Base-by-base conservation (phyloP, 2,329 filamentous ascomycete species). In the Parascedosporium putredinis region DNA sequence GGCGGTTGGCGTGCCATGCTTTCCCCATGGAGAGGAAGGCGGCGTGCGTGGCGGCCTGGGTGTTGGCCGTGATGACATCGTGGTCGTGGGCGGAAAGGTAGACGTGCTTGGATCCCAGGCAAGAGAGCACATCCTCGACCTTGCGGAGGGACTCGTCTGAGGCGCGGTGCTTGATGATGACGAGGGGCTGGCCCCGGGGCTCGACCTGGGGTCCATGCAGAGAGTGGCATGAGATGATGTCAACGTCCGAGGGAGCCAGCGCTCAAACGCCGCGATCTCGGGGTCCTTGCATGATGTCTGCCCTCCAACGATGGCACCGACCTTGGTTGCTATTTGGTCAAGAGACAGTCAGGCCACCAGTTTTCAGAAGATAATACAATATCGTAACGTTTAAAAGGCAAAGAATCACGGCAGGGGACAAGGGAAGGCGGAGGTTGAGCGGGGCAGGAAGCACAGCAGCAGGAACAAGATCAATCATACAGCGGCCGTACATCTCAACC, bases 251-350 rank as follows among this genome's bases (percentile, higher is more conserved):
- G 93, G 93, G 16, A 98, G 79, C 67, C 95, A 79, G 57, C 82
- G 81, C 59, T 97, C 91, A 59, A 98, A 96, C 3, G 93, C 91
- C 31, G 81, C 82, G 60, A 98, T 93, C 67, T 98, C 93, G 18
- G 93, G 93, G 45, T 88, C 89, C 69, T 98, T 98, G 76, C 93
- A 98, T 1, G 93, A 97, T 1, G 93, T 98, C 66, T 98, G 93
- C 7, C 93, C 93, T 52, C 93, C 94, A 20, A 98, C 93, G 54
- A 98, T 94, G 56, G 93, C 93, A 55, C 87, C 86, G 61, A 93
- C 78, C 65, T 96, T 97, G 51, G 93, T 98, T 56, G 93, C 90
- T 95, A 49, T 49, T 23, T 49, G 29, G 16, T 20, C 50, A n/a
- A 10, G 18, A 14, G 50, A 51, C 50, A 52, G 33, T 51, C 52